Evolutionary conservation across 139 green algal species (phyloP).

Genomic region (Coccomyxa sp.): DNA sequence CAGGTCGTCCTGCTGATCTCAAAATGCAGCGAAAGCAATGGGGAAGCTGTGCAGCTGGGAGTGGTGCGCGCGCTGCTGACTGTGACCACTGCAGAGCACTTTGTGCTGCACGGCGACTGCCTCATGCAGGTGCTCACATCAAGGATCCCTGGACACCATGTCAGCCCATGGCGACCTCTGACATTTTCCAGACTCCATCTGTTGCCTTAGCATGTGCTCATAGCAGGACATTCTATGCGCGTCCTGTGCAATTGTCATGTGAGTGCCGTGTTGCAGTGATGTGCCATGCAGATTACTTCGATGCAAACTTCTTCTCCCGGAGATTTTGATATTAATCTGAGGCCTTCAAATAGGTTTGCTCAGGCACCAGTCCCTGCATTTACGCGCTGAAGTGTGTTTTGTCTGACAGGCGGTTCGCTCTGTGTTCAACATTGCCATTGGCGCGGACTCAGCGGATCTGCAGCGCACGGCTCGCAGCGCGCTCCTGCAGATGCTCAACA

Average conservation of each 20-base stretch:
- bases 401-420: conserved; percentile 39
- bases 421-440: conserved; percentile 87
- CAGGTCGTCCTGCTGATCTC: conserved; percentile 56
- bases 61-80: conserved; percentile 79
- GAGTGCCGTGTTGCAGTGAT: too few relatives aligned
- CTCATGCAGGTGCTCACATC: conserved; percentile 50
- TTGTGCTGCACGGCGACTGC: conserved; percentile 79
- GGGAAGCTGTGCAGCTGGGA: conserved; percentile 62
- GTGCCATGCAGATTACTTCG: too few relatives aligned
- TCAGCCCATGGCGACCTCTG: background rate
- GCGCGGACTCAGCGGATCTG: conserved; percentile 52
- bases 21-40: conserved; percentile 58
- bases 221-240: background rate
- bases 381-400: too few relatives aligned
- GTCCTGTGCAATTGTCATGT: background rate
- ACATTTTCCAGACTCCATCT: too few relatives aligned
- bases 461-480: conserved; percentile 74
- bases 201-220: background rate
- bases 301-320: too few relatives aligned
- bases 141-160: background rate
- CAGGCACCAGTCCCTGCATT: background rate
- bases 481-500: conserved; percentile 88
- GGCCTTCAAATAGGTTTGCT: background rate
- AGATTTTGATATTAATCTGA: background rate
- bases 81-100: conserved; percentile 84